These are phyloP conservation scores for Tephrocybe sp. DNA, from an alignment of 768 basidiomycete species.

Conservation along the genomic window DNA sequence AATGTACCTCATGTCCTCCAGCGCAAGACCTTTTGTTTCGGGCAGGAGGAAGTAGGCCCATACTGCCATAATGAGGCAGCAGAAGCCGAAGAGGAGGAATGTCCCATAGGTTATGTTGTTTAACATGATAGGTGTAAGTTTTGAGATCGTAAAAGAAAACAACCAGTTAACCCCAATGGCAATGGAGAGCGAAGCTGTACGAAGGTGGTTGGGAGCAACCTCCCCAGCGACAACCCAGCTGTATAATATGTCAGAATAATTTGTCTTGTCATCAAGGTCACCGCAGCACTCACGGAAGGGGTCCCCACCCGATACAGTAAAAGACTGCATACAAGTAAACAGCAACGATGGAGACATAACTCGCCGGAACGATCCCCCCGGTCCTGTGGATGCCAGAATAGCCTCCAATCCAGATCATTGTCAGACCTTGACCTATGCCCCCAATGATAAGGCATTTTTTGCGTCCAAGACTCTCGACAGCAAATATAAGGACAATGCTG, in stretches of 20 bases:
- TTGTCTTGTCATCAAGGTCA: neutral
- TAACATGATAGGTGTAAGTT: conserved; percentile 36
- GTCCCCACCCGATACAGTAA: conserved; percentile 42
- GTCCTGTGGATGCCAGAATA: conserved; percentile 34
- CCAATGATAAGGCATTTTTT: conserved; percentile 48
- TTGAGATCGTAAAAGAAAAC: conserved; percentile 43
- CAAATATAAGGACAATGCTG: conserved; percentile 36
- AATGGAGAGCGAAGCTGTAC: conserved; percentile 33
- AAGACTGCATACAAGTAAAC: conserved; percentile 47
- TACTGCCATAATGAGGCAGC: conserved; percentile 36
- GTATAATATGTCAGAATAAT: conserved; percentile 6
- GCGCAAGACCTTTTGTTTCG: conserved; percentile 42
- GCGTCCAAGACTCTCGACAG: conserved; percentile 46
- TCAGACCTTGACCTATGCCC: conserved; percentile 43
- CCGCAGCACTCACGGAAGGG: conserved; percentile 27
- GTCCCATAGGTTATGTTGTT: conserved; percentile 33
- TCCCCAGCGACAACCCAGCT: conserved; percentile 42
- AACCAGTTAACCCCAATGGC: conserved; percentile 43
- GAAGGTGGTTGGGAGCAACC: conserved; percentile 42
- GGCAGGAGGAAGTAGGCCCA: conserved; percentile 46
- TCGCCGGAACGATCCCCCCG: conserved; percentile 28
- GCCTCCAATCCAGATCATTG: conserved; percentile 47
- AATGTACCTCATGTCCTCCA: conserved; percentile 45
- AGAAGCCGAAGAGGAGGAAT: conserved; percentile 39
- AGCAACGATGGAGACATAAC: conserved; percentile 42